A percentile compares a stretch with the other conserved stretches of the same genome.
These are phyloP conservation scores for Pulveroboletus frians DNA, from an alignment of 768 basidiomycete genomes.

Conservation along the genomic window DNA sequence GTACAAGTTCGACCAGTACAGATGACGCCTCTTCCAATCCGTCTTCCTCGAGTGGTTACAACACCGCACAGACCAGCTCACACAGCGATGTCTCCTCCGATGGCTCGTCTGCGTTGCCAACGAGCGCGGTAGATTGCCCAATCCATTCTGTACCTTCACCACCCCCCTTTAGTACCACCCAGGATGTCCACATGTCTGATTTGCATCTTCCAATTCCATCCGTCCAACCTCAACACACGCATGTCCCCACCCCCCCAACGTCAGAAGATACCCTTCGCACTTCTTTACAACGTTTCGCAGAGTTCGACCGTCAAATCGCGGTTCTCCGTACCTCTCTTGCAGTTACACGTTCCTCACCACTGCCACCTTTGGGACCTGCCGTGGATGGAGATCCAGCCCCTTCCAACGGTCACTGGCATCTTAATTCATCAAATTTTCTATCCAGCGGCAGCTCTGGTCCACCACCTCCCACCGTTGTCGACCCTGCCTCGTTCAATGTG, in stretches of 20 bases:
- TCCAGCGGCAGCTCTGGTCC: slow-evolving; percentile 5
- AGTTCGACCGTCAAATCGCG: slow-evolving; percentile 51
- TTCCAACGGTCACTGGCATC: slow-evolving; percentile 16
- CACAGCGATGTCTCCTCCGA: slow-evolving; percentile 27
- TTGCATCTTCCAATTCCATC: slow-evolving; percentile 23
- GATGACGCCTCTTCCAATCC: slow-evolving; percentile 28
- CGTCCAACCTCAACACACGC: slow-evolving; percentile 10
- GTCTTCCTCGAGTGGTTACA: slow-evolving; percentile 35
- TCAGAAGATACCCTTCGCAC: slow-evolving; percentile 38
- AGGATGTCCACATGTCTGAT: slow-evolving; percentile 51
- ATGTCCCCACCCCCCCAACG: slow-evolving; percentile 10
- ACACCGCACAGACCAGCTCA: slow-evolving; percentile 33
- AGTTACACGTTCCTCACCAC: slow-evolving; percentile 23
- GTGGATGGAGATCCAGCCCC: slow-evolving; percentile 13
- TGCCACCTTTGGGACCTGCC: slow-evolving; percentile 23
- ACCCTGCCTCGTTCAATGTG: slow-evolving; percentile 7
- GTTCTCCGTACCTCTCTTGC: slow-evolving; percentile 39
- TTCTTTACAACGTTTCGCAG: slow-evolving; percentile 48
- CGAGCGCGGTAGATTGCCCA: slow-evolving; percentile 15
- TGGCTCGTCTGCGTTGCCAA: slow-evolving; percentile 11
- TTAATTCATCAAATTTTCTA: slow-evolving; percentile 19
- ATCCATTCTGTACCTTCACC: slow-evolving; percentile 17
- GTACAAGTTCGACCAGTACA: slow-evolving; percentile 44
- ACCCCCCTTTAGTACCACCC: slow-evolving; percentile 39
- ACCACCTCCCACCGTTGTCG: slow-evolving; percentile 1